Percentiles rank a stretch among this genome's conserved stretches.
Conservation (phyloP, 805 yeast species). For the Saturnispora sekii region DNA sequence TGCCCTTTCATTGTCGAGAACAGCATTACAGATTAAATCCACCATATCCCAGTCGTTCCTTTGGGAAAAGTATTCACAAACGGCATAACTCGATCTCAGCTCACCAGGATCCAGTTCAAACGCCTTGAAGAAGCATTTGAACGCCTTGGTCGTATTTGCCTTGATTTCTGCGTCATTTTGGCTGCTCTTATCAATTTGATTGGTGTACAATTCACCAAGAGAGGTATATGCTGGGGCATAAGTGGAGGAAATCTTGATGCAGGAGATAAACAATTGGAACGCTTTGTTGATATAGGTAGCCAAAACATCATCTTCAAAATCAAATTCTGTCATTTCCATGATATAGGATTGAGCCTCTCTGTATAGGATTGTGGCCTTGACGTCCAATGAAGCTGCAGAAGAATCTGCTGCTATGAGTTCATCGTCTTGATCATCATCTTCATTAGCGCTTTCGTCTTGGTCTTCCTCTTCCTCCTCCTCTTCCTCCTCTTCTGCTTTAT, state of each 20-base stretch:
- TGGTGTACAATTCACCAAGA: slow-evolving; percentile 64
- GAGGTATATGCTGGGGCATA: slow-evolving; percentile 77
- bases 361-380: slow-evolving; percentile 58
- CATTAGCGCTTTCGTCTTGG: background rate
- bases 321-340: slow-evolving; percentile 20
- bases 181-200: slow-evolving; percentile 29
- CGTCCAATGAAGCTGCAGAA: slow-evolving; percentile 38
- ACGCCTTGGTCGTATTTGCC: slow-evolving; percentile 57
- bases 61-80: slow-evolving; percentile 61
- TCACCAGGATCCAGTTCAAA: slow-evolving; percentile 80
- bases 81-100: slow-evolving; percentile 57
- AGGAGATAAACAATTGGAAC: slow-evolving; percentile 45
- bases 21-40: slow-evolving; percentile 56
- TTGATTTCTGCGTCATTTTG: background rate
- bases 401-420: background rate
- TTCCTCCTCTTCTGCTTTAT: background rate
- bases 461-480: background rate
- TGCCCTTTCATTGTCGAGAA: slow-evolving; percentile 55
- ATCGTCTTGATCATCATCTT: background rate
- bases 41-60: slow-evolving; percentile 78
- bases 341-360: slow-evolving; percentile 61
- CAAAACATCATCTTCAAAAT: slow-evolving; percentile 11
- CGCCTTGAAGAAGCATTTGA: slow-evolving; percentile 81
- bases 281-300: slow-evolving; percentile 34
- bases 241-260: slow-evolving; percentile 54